A percentile compares a stretch with the other conserved stretches of the same genome.
These are phyloP conservation scores for Phytophthora ohioensis DNA, from an alignment of 352 stramenopile species.

Conservation along the genomic window DNA sequence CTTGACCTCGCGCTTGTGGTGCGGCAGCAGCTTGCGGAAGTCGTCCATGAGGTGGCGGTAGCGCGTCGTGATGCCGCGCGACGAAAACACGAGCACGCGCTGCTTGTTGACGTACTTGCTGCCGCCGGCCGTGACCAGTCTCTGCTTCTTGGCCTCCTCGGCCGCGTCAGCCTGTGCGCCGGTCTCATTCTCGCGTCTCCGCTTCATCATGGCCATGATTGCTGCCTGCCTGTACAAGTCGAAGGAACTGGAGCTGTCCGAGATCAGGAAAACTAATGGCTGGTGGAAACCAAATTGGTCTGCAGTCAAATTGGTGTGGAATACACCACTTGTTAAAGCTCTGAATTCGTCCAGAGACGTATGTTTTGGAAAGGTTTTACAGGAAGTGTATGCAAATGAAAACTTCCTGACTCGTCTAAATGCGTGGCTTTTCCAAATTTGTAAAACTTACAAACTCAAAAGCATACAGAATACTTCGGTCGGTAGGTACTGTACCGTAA, in stretches of 20 bases:
- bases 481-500: no score
- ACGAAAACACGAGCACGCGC: slow-evolving; percentile 93
- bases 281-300: slow-evolving; percentile 10
- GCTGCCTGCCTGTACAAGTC: slow-evolving; percentile 5
- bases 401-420: no score
- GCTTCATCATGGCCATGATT: slow-evolving; percentile 55
- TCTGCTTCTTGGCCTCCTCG: slow-evolving; percentile 50
- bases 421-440: no score
- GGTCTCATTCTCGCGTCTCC: slow-evolving; percentile 48
- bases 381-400: no score
- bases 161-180: slow-evolving; percentile 40
- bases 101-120: slow-evolving; percentile 93
- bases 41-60: slow-evolving; percentile 99
- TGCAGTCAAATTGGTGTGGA: no score
- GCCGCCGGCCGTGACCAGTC: slow-evolving; percentile 39
- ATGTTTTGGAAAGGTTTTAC: no score
- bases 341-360: no score
- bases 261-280: slow-evolving; percentile 34
- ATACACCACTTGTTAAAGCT: no score
- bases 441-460: no score
- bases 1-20: slow-evolving; percentile 99
- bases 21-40: slow-evolving; percentile 96
- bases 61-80: slow-evolving; percentile 93
- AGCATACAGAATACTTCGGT: no score
- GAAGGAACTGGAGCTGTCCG: slow-evolving; percentile 16